Conservation (phyloP, 257 asterid genomes). For the Ocimum tenuiflorum region DNA sequence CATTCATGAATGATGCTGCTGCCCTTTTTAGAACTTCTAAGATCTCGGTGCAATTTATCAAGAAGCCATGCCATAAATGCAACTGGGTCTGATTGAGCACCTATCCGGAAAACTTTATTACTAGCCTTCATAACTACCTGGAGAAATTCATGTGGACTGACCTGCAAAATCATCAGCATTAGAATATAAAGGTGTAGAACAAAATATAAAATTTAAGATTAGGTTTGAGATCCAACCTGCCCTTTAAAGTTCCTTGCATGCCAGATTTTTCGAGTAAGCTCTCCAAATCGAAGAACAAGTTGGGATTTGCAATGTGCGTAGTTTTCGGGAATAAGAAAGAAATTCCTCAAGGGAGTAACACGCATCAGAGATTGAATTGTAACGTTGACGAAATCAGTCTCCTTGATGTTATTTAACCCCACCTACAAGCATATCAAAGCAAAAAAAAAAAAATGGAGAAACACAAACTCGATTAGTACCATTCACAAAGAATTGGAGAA, state of each 20-base stretch:
- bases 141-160: slow-evolving; percentile 95
- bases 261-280: slow-evolving; percentile 97
- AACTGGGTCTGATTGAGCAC: slow-evolving; percentile 92
- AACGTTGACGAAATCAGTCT: slow-evolving; percentile 95
- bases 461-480: not conserved
- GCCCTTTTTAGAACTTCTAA: slow-evolving; percentile 56
- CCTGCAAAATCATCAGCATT: slow-evolving; percentile 46
- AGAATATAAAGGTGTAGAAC: slow-evolving; percentile 15
- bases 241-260: slow-evolving; percentile 92
- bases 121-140: slow-evolving; percentile 97
- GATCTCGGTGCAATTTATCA: slow-evolving; percentile 69
- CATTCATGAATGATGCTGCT: slow-evolving; percentile 82
- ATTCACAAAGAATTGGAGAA: not conserved
- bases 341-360: slow-evolving; percentile 94
- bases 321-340: slow-evolving; percentile 89
- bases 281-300: slow-evolving; percentile 93
- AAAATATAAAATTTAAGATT: not conserved
- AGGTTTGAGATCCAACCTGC: slow-evolving; percentile 49
- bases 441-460: too few relatives aligned
- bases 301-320: slow-evolving; percentile 73
- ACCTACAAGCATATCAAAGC: slow-evolving; percentile 44
- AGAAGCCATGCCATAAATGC: slow-evolving; percentile 98
- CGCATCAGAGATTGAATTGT: slow-evolving; percentile 97
- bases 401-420: slow-evolving; percentile 91
- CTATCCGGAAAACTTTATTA: slow-evolving; percentile 76